Base-by-base conservation (phyloP, 257 asterid species). In the Solanum paucissectum region DNA sequence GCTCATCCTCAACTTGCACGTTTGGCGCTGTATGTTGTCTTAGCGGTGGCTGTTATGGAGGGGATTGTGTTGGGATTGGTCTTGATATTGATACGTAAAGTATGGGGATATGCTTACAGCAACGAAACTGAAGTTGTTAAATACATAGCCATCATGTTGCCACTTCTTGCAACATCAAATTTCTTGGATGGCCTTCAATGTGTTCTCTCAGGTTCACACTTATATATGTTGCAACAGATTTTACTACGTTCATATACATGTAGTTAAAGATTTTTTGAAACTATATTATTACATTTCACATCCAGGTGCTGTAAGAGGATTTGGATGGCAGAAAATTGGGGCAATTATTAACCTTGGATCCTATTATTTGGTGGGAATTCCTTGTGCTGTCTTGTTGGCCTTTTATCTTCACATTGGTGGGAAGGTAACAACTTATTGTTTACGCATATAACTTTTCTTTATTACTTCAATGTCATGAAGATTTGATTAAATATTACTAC, bases 311-410 rank as follows among this genome's bases (percentile, higher is more conserved):
- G 93, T 95, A 16, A 91, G 98, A 92, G 99, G 99, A 77, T 89
- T 94, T 62, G 99, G 99, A 14, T 37, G 90, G 93, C 99, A 96
- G 91, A 96, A 95, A 72, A 92, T 93, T 40, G 99, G 99, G n/a
- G 99, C 99, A 4, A 87, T n/a, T 83, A 90, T 95, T 75, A 95
- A 96, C 79, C 98, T 96, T 9, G 99, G 99, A 90, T 93, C 98
- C 18, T 95, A 96, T 91, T 95, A 96, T 90, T 89, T 96, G 58
- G 95, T 93, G 83, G 99, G 99, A 55, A 90, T 94, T 88, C 99
- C 99, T 60, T 9, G 87, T 37, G 93, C 98, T 76, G 44, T 94
- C 85, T 62, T 96, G 90, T 79, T 95, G 58, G 98, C 98, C 37
- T 96, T 96, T 62, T 91, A 91, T 87, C 38, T 93, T 4, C 96